Base-by-base conservation (phyloP, 2,329 filamentous ascomycete genomes). In the Xylariomycetidae sp. region DNA sequence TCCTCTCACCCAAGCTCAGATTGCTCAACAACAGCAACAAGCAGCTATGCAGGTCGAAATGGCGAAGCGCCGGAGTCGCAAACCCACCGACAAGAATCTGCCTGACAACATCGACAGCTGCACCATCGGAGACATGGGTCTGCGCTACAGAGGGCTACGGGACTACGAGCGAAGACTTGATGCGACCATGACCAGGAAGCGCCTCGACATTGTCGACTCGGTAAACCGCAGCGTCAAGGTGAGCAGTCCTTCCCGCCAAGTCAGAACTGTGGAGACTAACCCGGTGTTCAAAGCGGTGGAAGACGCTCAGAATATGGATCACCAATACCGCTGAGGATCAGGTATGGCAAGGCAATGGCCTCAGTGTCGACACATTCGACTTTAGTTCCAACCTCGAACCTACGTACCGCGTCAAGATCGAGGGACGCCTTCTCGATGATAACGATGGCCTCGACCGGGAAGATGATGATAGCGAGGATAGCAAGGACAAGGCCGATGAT, bases 281-380 rank as follows among this genome's bases (percentile, higher is more conserved):
- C n/a, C n/a, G n/a, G n/a, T n/a, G n/a, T n/a, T n/a, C n/a, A n/a
- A n/a, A n/a, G n/a, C 78, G 85, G 46, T 84, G 82, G 60, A 85
- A 83, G 54, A 94, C 88, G 3, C 70, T 98, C 61, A 84, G 90
- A 42, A 77, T 98, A 44, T 97, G 88, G 88, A 82, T 98, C 51
- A 89, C 81, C 52, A 98, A 98, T 62, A 95, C 88, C 1, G 88
- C 83, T 20, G 88, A 96, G 59, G 87, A 92, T 54, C 92, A 98
- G 63, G 82, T 85, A 19, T 97, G 92, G 92, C 92, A 98, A 63
- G 74, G 71, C 25, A 77, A 72, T 48, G 70, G 69, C 25, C 67
- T 83, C 40, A 81, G 82, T 40, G 74, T 82, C 9, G 82, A 90
- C 55, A 77, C 77, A 22, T 92, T 92, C 45, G 88, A 94, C 54